Percentiles rank a stretch among this genome's conserved stretches.
phyloP scores from a whole-genome alignment of 306 rosid species.

The Ormosia semicastrata region DNA sequence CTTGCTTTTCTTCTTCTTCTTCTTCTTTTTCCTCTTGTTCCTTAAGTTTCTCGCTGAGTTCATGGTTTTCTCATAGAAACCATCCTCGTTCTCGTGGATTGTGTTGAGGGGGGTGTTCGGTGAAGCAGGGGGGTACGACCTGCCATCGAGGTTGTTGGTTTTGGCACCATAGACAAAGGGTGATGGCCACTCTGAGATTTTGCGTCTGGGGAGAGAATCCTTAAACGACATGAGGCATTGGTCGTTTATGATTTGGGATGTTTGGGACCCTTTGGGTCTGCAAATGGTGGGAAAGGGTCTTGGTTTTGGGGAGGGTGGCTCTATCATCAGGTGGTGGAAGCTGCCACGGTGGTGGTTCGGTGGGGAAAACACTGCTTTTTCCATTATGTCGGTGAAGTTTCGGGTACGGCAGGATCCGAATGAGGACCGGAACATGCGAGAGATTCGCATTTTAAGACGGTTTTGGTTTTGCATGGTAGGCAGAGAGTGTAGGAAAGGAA shows the following conservation, averaged over 20 bases:
- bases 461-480: constrained; percentile 65
- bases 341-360: neutral
- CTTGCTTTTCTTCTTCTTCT: constrained; percentile 41
- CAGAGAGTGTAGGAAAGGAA: neutral
- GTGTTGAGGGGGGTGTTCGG: constrained; percentile 45
- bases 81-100: constrained; percentile 28
- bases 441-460: constrained; percentile 64
- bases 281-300: constrained; percentile 48
- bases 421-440: constrained; percentile 84
- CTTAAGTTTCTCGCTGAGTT: constrained; percentile 3
- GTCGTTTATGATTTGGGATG: constrained; percentile 18
- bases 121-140: constrained; percentile 47
- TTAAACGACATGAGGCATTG: constrained; percentile 35
- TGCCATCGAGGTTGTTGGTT: neutral
- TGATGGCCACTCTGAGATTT: constrained; percentile 43
- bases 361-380: constrained; percentile 56
- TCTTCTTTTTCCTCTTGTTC: constrained; percentile 30
- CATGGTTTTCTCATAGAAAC: constrained; percentile 8
- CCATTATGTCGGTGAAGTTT: constrained; percentile 59
- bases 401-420: constrained; percentile 76
- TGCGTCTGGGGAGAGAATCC: constrained; percentile 51
- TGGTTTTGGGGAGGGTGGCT: constrained; percentile 30
- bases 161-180: constrained; percentile 30
- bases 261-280: constrained; percentile 38
- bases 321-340: constrained; percentile 21